Conservation (phyloP, 495 filamentous ascomycete genomes). For the Wilcoxina mikolae region DNA sequence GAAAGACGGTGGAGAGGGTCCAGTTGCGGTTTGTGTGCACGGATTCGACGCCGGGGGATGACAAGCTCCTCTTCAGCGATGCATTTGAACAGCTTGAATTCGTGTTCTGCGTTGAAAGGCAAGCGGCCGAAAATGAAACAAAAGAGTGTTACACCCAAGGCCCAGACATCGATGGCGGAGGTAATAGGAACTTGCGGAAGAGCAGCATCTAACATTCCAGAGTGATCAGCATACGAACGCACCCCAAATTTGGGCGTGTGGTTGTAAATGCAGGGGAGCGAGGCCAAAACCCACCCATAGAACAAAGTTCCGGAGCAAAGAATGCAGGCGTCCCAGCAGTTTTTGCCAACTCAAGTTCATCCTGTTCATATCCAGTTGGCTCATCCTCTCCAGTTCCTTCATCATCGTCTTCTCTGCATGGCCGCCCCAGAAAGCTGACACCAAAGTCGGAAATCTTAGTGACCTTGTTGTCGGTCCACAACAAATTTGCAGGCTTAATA, state of each 20-base stretch:
- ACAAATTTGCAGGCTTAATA: slow-evolving; percentile 96
- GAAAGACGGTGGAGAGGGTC: slow-evolving; percentile 4
- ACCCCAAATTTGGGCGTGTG: background rate
- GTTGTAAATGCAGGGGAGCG: background rate
- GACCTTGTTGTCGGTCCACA: slow-evolving; percentile 68
- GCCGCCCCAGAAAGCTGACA: slow-evolving; percentile 86
- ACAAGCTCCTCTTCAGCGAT: slow-evolving; percentile 85
- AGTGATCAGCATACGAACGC: background rate
- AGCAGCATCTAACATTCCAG: background rate
- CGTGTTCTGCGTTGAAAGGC: slow-evolving; percentile 80
- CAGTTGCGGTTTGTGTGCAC: slow-evolving; percentile 29
- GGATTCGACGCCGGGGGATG: slow-evolving; percentile 64
- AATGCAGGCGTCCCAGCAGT: slow-evolving; percentile 96
- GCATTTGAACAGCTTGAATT: slow-evolving; percentile 74
- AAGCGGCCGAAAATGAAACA: slow-evolving; percentile 86
- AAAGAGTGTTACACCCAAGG: slow-evolving; percentile 87
- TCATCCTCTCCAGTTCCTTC: slow-evolving; percentile 73
- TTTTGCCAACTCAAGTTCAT: slow-evolving; percentile 80
- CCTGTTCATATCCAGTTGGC: slow-evolving; percentile 47
- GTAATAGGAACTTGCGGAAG: slow-evolving; percentile 42
- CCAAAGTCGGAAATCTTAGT: slow-evolving; percentile 99
- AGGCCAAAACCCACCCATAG: slow-evolving; percentile 34
- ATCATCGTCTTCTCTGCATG: slow-evolving; percentile 58
- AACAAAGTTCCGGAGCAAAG: slow-evolving; percentile 95
- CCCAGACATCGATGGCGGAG: slow-evolving; percentile 86